Evolutionary conservation across 495 filamentous ascomycete species (phyloP), one percentile per base, ranked within the genome.

Genomic region (Evansstolkia leycettana): DNA sequence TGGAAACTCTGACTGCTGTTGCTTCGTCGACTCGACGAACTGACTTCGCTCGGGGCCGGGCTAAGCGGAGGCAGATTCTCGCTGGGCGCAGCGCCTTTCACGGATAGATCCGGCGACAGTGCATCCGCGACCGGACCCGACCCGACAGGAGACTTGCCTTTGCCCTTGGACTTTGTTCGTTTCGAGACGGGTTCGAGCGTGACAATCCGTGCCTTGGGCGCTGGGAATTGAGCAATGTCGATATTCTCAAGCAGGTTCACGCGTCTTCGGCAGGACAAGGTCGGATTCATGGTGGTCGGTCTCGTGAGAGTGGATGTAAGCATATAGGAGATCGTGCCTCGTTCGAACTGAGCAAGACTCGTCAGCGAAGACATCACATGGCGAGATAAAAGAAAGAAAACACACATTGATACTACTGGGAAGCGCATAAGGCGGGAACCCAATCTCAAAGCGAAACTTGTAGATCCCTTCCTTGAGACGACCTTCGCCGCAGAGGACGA

Each of bases 321-420:
- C 58, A 84, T 75, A 60, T 96, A 98, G 6, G 80, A 80, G 47
- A 98, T 84, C 10, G 83, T 85, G 14, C 92, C 90, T 45, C 87
- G 77, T 62, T 98, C 92, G 54, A 98, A 98, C 87, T 95, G 54
- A 17, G 53, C 15, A 41, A 28, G 25, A 2, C 19, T 25, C 17
- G 40, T 55, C 40, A 47, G 45, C 17, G 45, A 20, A 7, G 17
- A 13, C n/a, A n/a, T n/a, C n/a, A n/a, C n/a, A n/a, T n/a, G n/a
- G n/a, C n/a, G n/a, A n/a, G n/a, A n/a, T n/a, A n/a, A n/a, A n/a
- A n/a, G n/a, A n/a, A n/a, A n/a, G n/a, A n/a, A 20, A 19, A 72
- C 82, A 46, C 70, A 94, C 89, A 60, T 90, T 87, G 47, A 98
- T 84, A 57, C 88, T 94, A 57, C 82, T 93, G 12, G 90, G 90